These are phyloP conservation scores for Gamarada debralockiae DNA, from an alignment of 495 filamentous ascomycete genomes.

Conservation along the genomic window DNA sequence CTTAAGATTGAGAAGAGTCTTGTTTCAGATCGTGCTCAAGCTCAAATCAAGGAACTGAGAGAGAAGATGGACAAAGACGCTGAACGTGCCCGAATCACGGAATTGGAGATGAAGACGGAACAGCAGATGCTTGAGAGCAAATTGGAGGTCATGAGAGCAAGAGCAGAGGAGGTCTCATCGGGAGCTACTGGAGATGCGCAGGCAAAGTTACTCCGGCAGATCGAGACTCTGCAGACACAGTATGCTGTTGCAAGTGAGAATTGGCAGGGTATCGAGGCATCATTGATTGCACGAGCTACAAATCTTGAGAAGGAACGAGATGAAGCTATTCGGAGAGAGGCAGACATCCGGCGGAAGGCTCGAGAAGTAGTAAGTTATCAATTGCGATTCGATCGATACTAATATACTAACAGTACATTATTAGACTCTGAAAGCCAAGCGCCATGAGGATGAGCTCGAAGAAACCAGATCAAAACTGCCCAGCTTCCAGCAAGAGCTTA, in stretches of 20 bases:
- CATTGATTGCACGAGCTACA: conserved; percentile 66
- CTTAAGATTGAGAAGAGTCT: conserved; percentile 74
- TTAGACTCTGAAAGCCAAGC: conserved; percentile 70
- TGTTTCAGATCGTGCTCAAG: conserved; percentile 61
- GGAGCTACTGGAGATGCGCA: conserved; percentile 78
- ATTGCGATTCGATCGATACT: not conserved
- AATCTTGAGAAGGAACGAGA: conserved; percentile 86
- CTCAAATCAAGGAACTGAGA: conserved; percentile 64
- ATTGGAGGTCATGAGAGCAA: conserved; percentile 78
- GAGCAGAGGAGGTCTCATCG: conserved; percentile 87
- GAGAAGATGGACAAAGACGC: conserved; percentile 71
- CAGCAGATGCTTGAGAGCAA: conserved; percentile 82
- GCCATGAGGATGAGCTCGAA: conserved; percentile 81
- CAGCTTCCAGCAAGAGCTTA: conserved; percentile 49
- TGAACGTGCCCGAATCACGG: conserved; percentile 64
- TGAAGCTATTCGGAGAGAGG: conserved; percentile 77
- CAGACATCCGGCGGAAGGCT: conserved; percentile 78
- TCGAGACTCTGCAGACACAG: conserved; percentile 94
- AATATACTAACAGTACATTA: conserved; percentile 9
- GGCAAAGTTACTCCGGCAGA: conserved; percentile 85
- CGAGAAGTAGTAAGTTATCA: conserved; percentile 67
- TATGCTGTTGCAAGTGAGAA: conserved; percentile 93
- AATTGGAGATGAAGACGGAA: conserved; percentile 80
- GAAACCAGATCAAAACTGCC: conserved; percentile 59
- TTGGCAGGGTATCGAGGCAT: conserved; percentile 93